Base-by-base conservation (phyloP, 331 rosid species). In the Arachis monticola region DNA sequence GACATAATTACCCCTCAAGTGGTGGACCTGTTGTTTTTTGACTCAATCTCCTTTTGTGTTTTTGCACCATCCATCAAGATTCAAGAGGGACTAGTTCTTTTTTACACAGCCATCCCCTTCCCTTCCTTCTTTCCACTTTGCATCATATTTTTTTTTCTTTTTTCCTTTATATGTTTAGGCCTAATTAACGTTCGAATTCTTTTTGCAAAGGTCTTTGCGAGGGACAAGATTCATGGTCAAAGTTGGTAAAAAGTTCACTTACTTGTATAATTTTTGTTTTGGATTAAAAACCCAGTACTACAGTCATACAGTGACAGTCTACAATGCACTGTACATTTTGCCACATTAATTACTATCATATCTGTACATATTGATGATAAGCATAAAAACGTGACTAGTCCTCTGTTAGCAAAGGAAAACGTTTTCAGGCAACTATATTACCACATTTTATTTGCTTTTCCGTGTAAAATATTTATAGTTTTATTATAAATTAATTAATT, bases 21-120 rank as follows among this genome's bases (percentile, higher is more conserved):
- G 73, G 75, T 38, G 75, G 10, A 41, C 53, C 77, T 12, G 42
- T 31, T 64, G 22, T 76, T 38, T 38, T 66, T 76, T 75, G 69
- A 52, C 81, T 35, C 41, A 56, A 58, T 52, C 22, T n/a, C 4
- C 4, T 38, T 14, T 53, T 8, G 66, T 35, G 60, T 6, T 27
- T 50, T 41, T 62, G 42, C 40, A 48, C 70, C 14, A 11, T 2
- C 41, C 41, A 35, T 35, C 4, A 35, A 35, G 40, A 35, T 35
- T 4, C 35, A 66, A 27, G 10, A 0, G 44, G 32, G 69, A 64
- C 11, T 38, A 0, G 22, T 55, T 5, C 30, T 10, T 11, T 61
- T 58, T 22, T 57, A 38, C 55, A 9, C 13, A 10, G 2, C 51
- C 32, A 17, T 30, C 77, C 4, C 60, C 56, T 42, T 7, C 56